phyloP scores from a whole-genome alignment of 2,329 filamentous ascomycete species.

The Lasiodiplodia hormozganensis region DNA sequence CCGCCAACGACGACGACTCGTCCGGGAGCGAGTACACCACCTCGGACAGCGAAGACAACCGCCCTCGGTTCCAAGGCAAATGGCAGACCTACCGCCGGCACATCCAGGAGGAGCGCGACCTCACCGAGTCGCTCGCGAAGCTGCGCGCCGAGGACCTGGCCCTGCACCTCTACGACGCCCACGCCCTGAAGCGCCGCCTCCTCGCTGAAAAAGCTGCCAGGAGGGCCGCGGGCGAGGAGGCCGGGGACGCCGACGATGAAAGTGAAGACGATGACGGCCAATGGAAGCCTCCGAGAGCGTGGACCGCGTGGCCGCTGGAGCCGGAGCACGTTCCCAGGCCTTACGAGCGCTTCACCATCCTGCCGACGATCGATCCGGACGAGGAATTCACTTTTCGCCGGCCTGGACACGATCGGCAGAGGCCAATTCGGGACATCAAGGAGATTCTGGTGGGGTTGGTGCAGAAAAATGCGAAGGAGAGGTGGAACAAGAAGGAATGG shows the following conservation, averaged over 20 bases:
- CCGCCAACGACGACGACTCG: constrained; percentile 19
- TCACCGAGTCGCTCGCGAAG: constrained; percentile 69
- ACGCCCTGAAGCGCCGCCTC: constrained; percentile 67
- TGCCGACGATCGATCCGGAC: constrained; percentile 50
- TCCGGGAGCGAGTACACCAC: constrained; percentile 30
- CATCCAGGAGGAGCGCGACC: constrained; percentile 68
- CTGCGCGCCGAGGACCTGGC: constrained; percentile 71
- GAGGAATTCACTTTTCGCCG: constrained; percentile 60
- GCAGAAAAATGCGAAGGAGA: constrained; percentile 71
- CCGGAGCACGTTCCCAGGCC: constrained; percentile 66
- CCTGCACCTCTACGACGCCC: constrained; percentile 80
- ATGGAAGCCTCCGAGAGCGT: constrained; percentile 61
- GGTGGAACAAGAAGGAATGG: constrained; percentile 54
- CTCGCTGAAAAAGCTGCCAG: constrained; percentile 30
- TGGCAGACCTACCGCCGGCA: constrained; percentile 70
- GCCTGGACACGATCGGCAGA: constrained; percentile 45
- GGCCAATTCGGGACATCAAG: constrained; percentile 69
- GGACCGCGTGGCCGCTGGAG: constrained; percentile 87
- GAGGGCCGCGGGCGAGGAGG: constrained; percentile 39
- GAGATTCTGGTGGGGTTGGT: constrained; percentile 73
- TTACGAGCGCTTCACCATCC: constrained; percentile 56
- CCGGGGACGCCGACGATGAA: neutral
- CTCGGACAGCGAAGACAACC: constrained; percentile 32
- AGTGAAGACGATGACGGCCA: constrained; percentile 38
- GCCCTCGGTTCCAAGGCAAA: constrained; percentile 73